phyloP scores from a whole-genome alignment of 208 protist genomes.

The Acanthamoeba healyi region DNA sequence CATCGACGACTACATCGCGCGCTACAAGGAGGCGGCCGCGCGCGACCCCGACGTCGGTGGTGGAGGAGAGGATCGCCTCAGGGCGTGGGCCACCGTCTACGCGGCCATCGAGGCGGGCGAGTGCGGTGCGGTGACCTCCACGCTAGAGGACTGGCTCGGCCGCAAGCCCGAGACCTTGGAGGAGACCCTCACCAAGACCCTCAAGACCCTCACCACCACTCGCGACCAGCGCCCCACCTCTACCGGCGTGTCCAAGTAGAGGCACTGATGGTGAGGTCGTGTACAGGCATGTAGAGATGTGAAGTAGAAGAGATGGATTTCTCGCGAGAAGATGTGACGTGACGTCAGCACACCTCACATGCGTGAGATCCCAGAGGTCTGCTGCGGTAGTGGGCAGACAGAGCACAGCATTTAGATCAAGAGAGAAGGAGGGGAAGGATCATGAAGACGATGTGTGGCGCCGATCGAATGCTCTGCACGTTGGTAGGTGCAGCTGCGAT shows the following conservation, averaged over 20 bases:
- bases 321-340: too few relatives aligned
- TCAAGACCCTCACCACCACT: not conserved
- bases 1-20: not conserved
- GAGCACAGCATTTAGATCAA: too few relatives aligned
- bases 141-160: not conserved
- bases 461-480: not conserved
- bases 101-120: not conserved
- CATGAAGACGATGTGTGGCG: not conserved
- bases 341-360: too few relatives aligned
- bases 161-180: not conserved
- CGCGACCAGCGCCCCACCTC: too few relatives aligned
- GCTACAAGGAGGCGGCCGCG: not conserved
- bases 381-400: too few relatives aligned
- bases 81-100: slow-evolving; percentile 24
- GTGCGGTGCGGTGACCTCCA: not conserved
- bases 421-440: not conserved
- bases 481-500: not conserved
- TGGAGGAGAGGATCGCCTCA: not conserved
- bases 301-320: too few relatives aligned
- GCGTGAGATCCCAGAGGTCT: too few relatives aligned
- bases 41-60: not conserved
- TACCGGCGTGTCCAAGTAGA: too few relatives aligned
- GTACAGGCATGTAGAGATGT: too few relatives aligned
- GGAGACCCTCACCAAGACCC: not conserved
- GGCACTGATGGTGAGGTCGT: too few relatives aligned